Base-by-base conservation (phyloP, 768 basidiomycete species). In the Trametes coccinea region DNA sequence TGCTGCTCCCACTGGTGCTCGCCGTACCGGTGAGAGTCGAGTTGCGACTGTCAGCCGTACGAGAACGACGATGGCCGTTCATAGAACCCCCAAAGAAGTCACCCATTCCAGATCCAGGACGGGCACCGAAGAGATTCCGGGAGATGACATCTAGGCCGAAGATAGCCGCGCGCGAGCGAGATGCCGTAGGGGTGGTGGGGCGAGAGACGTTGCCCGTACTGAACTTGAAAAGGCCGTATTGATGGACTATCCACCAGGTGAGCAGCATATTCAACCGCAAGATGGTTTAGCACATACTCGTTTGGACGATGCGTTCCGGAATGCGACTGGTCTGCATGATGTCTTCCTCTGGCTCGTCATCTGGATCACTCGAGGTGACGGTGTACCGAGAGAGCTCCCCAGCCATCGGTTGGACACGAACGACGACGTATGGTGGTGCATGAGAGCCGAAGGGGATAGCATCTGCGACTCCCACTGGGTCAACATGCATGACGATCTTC, bases 71-170 rank as follows among this genome's bases (percentile, higher is more conserved):
- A 69, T 86, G 85, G 58, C 85, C 79, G 67, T 81, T 88, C 39
- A 89, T 84, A 0, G 88, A 87, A 4, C 85, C 86, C 33, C 86
- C 83, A 70, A 94, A 93, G 58, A 93, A 79, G 64, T 95, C 92
- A 34, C 83, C 83, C 76, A 87, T 85, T 8, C 85, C 77, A 10
- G 83, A 84, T 8, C 87, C 90, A 33, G 88, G 82, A 2, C 86
- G 83, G 5, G 84, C 71, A 67, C 82, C 86, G 75, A 97, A 95
- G 31, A 98, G 80, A 73, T 93, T 95, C 46, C 93, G 84, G 17
- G 93, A 94, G 66, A 98, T 89, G 17, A 86, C 89, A 69, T 98
- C 95, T 54, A 98, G 80, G 37, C 91, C 87, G 70, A 96, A 93
- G 53, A 93, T 92, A n/a, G 89, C 86, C 2, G 87, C 90, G 63